Conservation (phyloP, 164 flowering plant genomes). For the Aristolochia contorta region DNA sequence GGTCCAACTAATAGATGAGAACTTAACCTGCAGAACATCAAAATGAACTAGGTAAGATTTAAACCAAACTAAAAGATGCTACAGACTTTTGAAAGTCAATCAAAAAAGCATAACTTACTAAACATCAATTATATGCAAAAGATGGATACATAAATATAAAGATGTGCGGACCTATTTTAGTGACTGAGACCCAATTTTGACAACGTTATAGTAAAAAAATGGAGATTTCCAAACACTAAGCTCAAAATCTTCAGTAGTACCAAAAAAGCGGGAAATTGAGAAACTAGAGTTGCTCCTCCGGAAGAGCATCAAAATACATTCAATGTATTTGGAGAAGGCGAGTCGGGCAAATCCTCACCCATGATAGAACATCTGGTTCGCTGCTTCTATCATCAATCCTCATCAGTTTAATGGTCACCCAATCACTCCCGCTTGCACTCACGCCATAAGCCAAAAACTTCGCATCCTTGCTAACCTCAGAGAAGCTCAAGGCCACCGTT, state of each 20-base stretch:
- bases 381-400: constrained; percentile 50
- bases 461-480: constrained; percentile 73
- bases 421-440: constrained; percentile 95
- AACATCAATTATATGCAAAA: too few species aligned
- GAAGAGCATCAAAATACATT: neutral
- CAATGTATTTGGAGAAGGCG: neutral
- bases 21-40: constrained; percentile 63
- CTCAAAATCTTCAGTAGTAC: too few species aligned
- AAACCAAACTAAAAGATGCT: too few species aligned
- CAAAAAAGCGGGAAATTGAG: too few species aligned
- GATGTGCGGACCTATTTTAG: too few species aligned
- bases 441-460: constrained; percentile 81
- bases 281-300: too few species aligned
- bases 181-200: too few species aligned
- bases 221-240: too few species aligned
- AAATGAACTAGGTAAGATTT: neutral
- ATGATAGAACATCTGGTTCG: constrained; percentile 60
- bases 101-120: too few species aligned
- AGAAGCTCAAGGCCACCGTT: constrained; percentile 57
- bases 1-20: constrained; percentile 77
- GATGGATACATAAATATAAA: too few species aligned
- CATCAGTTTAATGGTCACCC: constrained; percentile 94
- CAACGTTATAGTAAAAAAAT: too few species aligned
- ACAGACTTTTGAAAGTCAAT: too few species aligned
- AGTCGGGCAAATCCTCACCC: constrained; percentile 40